Base-by-base conservation (phyloP, 148 eudicot species). In the Hydrangea macrophylla region DNA sequence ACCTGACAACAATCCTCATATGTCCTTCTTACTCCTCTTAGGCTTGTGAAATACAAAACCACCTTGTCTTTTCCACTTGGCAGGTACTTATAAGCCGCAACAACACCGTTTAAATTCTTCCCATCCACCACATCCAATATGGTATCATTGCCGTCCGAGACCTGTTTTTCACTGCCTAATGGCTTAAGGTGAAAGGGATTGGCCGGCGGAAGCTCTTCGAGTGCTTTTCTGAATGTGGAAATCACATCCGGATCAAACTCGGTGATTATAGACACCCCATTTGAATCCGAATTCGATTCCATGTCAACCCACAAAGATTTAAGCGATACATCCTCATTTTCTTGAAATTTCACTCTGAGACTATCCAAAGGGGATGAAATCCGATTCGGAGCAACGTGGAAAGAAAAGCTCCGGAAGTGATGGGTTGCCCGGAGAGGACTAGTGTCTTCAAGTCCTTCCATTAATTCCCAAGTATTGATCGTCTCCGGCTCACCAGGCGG, bases 401-500 rank as follows among this genome's bases (percentile, higher is more conserved):
- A 89, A 0, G 96, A 88, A 58, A 84, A 82, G 78, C 96, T 84
- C 4, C 89, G 75, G 2, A 61, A 15, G 65, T 85, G 86, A 30
- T 73, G 75, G 18, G 60, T 58, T 24, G 78, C 69, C 28, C 79
- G 79, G 56, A 85, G 64, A 57, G 93, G 90, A 65, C 88, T 82
- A 17, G 64, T 74, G 40, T 84, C 99, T 55, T 94, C 99, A 35
- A 94, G 79, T 0, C 99, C 99, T 55, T 87, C 97, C 99, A 94
- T 94, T 57, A 94, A 73, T 18, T 94, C 97, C 81, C 82, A 76
- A 44, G 90, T 85, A 77, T 91, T 68, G 63, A 94, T 94, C 11
- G 76, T 85, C 75, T 94, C 97, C 7, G 93, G 97, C 50, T 94
- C 97, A 0, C 96, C 96, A 0, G 90, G 91, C 13, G 96, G 98